Evolutionary conservation across 108 stramenopile genomes (phyloP).

Genomic region (Skeletonema marinoi): DNA sequence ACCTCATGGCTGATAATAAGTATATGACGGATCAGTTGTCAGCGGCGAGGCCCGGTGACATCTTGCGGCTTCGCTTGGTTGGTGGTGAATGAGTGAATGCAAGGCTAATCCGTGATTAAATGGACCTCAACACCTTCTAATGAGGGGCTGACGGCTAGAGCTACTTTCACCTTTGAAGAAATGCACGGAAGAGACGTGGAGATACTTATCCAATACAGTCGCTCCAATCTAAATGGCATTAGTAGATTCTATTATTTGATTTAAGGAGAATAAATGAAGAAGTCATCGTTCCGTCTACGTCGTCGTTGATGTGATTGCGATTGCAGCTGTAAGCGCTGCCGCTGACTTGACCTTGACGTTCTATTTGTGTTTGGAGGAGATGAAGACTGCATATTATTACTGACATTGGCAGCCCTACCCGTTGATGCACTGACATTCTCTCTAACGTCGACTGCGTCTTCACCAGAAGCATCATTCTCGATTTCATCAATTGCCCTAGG

Average conservation of each 20-base stretch:
- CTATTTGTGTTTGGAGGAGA: not conserved
- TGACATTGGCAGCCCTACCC: not conserved
- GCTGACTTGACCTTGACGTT: not conserved
- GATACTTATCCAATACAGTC: too few relatives aligned
- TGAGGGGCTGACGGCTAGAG: too few relatives aligned
- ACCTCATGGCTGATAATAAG: not conserved
- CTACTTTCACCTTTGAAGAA: too few relatives aligned
- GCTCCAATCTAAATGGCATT: too few relatives aligned
- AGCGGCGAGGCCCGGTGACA: too few relatives aligned
- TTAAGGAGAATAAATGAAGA: not conserved
- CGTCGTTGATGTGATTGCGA: not conserved
- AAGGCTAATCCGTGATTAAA: too few relatives aligned
- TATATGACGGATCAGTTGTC: too few relatives aligned
- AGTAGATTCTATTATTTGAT: too few relatives aligned
- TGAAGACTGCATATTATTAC: not conserved
- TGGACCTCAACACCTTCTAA: too few relatives aligned
- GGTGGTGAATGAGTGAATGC: too few relatives aligned
- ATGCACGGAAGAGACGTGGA: too few relatives aligned
- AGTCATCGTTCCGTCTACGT: not conserved
- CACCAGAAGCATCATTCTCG: not conserved
- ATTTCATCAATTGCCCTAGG: constrained; percentile 31
- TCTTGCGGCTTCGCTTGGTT: too few relatives aligned
- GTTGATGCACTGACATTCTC: not conserved
- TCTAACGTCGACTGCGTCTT: not conserved
- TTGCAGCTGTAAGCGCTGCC: not conserved